Conservation (phyloP, 306 rosid genomes). For the Cicer chorassanicum region DNA sequence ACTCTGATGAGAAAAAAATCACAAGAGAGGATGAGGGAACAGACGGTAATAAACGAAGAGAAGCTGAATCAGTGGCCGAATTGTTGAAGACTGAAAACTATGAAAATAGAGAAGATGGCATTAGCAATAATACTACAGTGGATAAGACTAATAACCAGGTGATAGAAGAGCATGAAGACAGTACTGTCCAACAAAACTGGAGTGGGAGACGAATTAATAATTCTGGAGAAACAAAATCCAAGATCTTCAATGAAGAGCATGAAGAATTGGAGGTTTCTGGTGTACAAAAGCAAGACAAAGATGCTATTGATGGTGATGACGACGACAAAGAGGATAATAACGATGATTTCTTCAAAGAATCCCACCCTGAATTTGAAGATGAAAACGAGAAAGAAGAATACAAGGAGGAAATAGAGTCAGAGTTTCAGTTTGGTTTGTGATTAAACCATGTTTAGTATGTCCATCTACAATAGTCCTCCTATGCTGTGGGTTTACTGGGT, state of each 20-base stretch:
- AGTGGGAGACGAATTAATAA: constrained; percentile 42
- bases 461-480: background rate
- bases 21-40: constrained; percentile 25
- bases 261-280: constrained; percentile 42
- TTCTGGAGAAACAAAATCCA: constrained; percentile 37
- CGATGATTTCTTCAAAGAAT: constrained; percentile 39
- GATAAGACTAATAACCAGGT: constrained; percentile 34
- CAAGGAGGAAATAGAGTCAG: constrained; percentile 59
- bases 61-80: constrained; percentile 33
- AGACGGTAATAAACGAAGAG: background rate
- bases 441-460: constrained; percentile 18
- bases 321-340: constrained; percentile 34
- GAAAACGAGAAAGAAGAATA: constrained; percentile 56
- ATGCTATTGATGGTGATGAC: background rate
- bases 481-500: constrained; percentile 16
- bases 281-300: constrained; percentile 43
- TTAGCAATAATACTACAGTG: constrained; percentile 15
- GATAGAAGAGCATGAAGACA: constrained; percentile 40
- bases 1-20: constrained; percentile 14
- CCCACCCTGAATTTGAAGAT: constrained; percentile 45
- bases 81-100: constrained; percentile 37
- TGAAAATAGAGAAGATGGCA: constrained; percentile 38
- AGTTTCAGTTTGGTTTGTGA: constrained; percentile 48
- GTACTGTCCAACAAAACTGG: constrained; percentile 40
- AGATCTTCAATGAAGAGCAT: constrained; percentile 1